Base-by-base conservation (phyloP, 441 rosid species). In the Brassica hybrid region DNA sequence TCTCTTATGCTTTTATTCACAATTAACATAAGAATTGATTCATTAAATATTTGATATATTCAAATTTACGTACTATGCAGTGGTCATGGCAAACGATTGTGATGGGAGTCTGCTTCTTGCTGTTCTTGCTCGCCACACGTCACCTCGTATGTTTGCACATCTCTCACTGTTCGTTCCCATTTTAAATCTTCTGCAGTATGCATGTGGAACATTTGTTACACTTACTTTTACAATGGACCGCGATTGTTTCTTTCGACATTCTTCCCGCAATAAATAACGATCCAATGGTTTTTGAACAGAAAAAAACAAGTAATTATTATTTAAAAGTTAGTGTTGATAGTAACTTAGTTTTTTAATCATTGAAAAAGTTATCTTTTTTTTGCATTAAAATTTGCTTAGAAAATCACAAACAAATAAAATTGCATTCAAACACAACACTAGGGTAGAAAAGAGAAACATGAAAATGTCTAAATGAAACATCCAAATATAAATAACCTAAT, bases 81-180 rank as follows among this genome's bases (percentile, higher is more conserved):
- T 92, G 97, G 94, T 90, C 97, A 72, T 94, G 97, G 98, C 92
- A 94, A 80, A 91, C 97, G 52, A 86, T 89, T 71, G 78, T 94
- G 65, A 89, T 91, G 97, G 98, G 97, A 6, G 75, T 84, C 48
- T 86, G 88, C 85, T 94, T 94, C 86, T 88, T 94, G 11, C 84
- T 83, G 82, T 69, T 89, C 81, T 89, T 94, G 71, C 82, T 94
- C 18, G 81, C 84, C 9, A 77, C 96, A 27, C 86, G 98, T 82
- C 91, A 91, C 83, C 75, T 89, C 32, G 98, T 94, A 89, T 17
- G 96, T 87, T 58, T 73, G 5, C 66, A 41, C 14, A 12, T 65
- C 43, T 58, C 48, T 58, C 41, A 3, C 13, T 54, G 11, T 67
- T 16, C 59, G 1, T 36, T 71, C 30, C 52, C 43, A 16, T 11